A percentile compares a stretch with the other conserved stretches of the same genome.
Evolutionary conservation across 768 basidiomycete genomes (phyloP).

Genomic region (Russula ochroleuca): DNA sequence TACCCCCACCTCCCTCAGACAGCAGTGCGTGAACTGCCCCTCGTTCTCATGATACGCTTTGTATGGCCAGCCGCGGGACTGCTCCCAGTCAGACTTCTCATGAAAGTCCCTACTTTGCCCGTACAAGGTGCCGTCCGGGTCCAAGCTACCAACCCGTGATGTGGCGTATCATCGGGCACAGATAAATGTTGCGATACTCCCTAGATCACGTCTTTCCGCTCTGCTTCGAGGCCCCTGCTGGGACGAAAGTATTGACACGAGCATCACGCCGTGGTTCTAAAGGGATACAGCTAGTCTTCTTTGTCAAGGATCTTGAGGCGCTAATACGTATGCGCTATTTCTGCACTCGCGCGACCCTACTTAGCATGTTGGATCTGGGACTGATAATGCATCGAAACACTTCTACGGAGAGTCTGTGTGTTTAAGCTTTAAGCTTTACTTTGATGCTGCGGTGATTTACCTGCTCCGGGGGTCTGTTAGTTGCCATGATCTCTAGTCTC

Average conservation of each 20-base stretch:
- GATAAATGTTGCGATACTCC: slow-evolving; percentile 33
- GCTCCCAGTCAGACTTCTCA: slow-evolving; percentile 25
- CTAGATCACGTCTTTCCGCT: slow-evolving; percentile 4
- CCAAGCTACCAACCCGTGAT: slow-evolving; percentile 50
- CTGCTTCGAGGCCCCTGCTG: background rate
- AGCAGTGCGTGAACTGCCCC: background rate
- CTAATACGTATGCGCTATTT: background rate
- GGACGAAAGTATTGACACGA: slow-evolving; percentile 4
- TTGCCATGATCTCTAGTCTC: background rate
- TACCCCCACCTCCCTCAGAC: background rate
- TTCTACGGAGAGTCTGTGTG: too few species aligned
- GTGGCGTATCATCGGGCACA: slow-evolving; percentile 80
- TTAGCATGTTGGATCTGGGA: background rate
- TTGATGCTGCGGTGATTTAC: background rate
- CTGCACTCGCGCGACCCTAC: background rate
- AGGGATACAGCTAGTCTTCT: slow-evolving; percentile 12
- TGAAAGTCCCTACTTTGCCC: slow-evolving; percentile 41
- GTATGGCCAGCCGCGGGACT: background rate
- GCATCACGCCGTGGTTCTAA: background rate
- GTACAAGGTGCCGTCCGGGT: slow-evolving; percentile 74
- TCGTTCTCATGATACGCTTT: background rate
- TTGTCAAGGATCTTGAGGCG: background rate
- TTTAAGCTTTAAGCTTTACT: too few species aligned
- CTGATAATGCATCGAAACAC: background rate
- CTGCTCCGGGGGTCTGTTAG: background rate